phyloP scores from a whole-genome alignment of 202 grass and related monocot species.

The Dendrocalamus latiflorus region DNA sequence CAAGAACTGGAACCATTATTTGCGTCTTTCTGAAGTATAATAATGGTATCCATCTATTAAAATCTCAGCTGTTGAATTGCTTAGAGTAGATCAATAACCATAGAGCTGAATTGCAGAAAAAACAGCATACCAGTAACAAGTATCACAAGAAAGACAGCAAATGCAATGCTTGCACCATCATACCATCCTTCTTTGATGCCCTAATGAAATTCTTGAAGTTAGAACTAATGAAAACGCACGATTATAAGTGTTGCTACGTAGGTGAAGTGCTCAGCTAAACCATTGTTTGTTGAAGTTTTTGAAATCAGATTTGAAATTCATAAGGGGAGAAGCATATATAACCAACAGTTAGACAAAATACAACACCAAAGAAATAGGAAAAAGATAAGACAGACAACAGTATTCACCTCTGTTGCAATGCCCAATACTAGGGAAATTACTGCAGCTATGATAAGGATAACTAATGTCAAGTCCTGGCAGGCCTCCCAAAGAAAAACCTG shows the following conservation, averaged over 20 bases:
- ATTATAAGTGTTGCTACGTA: slow-evolving; percentile 1
- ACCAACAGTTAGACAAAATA: not conserved
- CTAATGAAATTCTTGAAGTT: slow-evolving; percentile 43
- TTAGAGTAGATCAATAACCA: not conserved
- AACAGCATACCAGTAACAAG: slow-evolving; percentile 82
- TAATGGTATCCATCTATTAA: slow-evolving; percentile 8
- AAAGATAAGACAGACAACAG: not conserved
- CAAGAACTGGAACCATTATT: slow-evolving; percentile 8
- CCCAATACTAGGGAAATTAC: slow-evolving; percentile 75
- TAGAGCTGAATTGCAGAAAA: not conserved
- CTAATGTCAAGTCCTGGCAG: slow-evolving; percentile 82
- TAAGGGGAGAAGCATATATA: not conserved
- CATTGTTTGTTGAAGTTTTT: not conserved
- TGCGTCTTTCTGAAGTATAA: slow-evolving; percentile 6
- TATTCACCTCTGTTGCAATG: slow-evolving; percentile 85
- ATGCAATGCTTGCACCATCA: slow-evolving; percentile 88
- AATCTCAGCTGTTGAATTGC: not conserved
- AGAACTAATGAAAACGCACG: slow-evolving; percentile 20
- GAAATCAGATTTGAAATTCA: not conserved
- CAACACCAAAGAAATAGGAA: not conserved
- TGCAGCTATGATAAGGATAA: slow-evolving; percentile 90
- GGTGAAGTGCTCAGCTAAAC: not conserved
- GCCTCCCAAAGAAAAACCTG: slow-evolving; percentile 98
- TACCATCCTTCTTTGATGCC: slow-evolving; percentile 98
- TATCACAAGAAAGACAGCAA: slow-evolving; percentile 96